These are phyloP conservation scores for Pichia sp. DNA, from an alignment of 1,139 yeast species.

Conservation along the genomic window DNA sequence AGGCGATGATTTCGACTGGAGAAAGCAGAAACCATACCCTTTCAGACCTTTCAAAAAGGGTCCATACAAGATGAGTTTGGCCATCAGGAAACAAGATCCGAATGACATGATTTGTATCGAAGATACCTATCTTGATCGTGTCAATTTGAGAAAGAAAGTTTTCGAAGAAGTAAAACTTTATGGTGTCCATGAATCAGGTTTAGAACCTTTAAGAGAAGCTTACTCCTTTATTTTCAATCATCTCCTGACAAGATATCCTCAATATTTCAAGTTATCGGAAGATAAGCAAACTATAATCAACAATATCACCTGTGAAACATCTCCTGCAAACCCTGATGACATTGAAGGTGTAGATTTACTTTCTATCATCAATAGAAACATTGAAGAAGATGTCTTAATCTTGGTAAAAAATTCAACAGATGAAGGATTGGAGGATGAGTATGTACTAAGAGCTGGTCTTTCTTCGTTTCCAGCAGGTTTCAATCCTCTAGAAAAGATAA, in stretches of 20 bases:
- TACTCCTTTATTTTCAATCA: conserved; percentile 44
- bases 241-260: conserved; percentile 52
- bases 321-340: conserved; percentile 30
- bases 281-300: conserved; percentile 30
- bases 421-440: conserved; percentile 40
- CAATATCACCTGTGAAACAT: conserved; percentile 34
- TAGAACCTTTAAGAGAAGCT: conserved; percentile 48
- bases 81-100: conserved; percentile 45
- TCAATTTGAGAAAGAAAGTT: conserved; percentile 38
- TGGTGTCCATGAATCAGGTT: conserved; percentile 37
- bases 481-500: conserved; percentile 50
- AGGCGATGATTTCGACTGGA: conserved; percentile 40
- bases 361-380: conserved; percentile 36
- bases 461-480: conserved; percentile 75
- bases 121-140: conserved; percentile 44
- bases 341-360: conserved; percentile 33
- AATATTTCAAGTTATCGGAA: conserved; percentile 27
- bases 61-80: conserved; percentile 61
- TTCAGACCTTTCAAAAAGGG: conserved; percentile 61
- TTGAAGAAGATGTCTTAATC: conserved; percentile 65
- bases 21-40: conserved; percentile 37
- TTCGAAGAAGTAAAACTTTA: conserved; percentile 37
- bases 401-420: conserved; percentile 43
- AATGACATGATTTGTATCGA: conserved; percentile 67
- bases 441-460: conserved; percentile 55